Evolutionary conservation across 768 basidiomycete genomes (phyloP).

Genomic region (Stropharia rugosoannulata): DNA sequence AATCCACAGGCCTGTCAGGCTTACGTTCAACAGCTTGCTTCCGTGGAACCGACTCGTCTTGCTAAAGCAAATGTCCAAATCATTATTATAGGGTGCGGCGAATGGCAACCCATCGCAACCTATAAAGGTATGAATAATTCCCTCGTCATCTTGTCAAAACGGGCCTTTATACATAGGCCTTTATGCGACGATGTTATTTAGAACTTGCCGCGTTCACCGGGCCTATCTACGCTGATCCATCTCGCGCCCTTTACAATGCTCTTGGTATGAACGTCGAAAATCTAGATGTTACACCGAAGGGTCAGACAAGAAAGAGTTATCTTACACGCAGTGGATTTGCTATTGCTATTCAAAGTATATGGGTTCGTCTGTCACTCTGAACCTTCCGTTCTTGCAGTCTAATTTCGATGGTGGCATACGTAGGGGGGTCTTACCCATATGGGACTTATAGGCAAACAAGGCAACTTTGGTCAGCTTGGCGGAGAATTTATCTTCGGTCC

Average conservation of each 20-base stretch:
- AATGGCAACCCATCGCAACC: slow-evolving; percentile 45
- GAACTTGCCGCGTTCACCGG: slow-evolving; percentile 46
- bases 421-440: slow-evolving; percentile 40
- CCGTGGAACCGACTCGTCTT: slow-evolving; percentile 39
- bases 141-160: not conserved
- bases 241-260: slow-evolving; percentile 51
- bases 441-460: slow-evolving; percentile 59
- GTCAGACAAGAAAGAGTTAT: slow-evolving; percentile 46
- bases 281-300: slow-evolving; percentile 42
- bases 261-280: slow-evolving; percentile 62
- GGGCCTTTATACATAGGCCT: not conserved
- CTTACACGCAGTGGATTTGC: slow-evolving; percentile 28
- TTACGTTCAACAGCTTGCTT: slow-evolving; percentile 47
- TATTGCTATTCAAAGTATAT: slow-evolving; percentile 39
- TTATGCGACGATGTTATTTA: slow-evolving; percentile 13
- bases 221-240: slow-evolving; percentile 65
- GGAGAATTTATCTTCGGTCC: slow-evolving; percentile 65
- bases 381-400: not conserved
- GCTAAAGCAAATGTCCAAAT: slow-evolving; percentile 38
- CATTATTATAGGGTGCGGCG: slow-evolving; percentile 61
- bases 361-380: slow-evolving; percentile 28
- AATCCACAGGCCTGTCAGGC: slow-evolving; percentile 25
- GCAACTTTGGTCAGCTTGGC: slow-evolving; percentile 59
- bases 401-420: not conserved
- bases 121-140: slow-evolving; percentile 44